phyloP scores from a whole-genome alignment of 2,329 filamentous ascomycete genomes.

The Aspergillus clavatus region DNA sequence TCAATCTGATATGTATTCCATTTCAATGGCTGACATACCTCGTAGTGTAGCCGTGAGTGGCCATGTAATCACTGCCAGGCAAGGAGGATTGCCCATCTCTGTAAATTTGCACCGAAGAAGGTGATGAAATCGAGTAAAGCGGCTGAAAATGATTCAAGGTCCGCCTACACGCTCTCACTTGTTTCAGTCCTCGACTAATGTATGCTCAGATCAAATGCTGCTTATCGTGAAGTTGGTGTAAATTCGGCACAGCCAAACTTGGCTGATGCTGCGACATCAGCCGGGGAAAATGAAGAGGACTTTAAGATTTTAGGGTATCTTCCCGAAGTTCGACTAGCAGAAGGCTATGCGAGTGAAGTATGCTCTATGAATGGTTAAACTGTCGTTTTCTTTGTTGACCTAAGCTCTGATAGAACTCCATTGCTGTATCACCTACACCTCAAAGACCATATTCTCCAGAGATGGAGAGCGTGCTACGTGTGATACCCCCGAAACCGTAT shows the following conservation, averaged over 20 bases:
- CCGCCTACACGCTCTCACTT: background rate
- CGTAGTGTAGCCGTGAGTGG: conserved; percentile 48
- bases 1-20: background rate
- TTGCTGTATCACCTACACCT: conserved; percentile 8
- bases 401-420: background rate
- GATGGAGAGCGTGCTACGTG: conserved; percentile 28
- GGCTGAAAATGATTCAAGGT: conserved; percentile 10
- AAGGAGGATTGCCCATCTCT: conserved; percentile 47
- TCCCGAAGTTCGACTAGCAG: conserved; percentile 2
- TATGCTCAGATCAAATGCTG: background rate
- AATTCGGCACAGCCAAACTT: background rate
- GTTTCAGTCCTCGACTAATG: background rate
- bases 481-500: conserved; percentile 37
- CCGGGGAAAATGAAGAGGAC: conserved; percentile 7
- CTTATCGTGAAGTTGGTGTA: background rate
- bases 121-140: conserved; percentile 6
- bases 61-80: conserved; percentile 49
- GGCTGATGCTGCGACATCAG: background rate
- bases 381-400: background rate
- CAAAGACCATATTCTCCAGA: conserved; percentile 22
- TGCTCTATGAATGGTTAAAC: background rate
- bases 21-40: conserved; percentile 8
- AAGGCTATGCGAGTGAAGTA: conserved; percentile 7
- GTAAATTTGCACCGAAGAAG: conserved; percentile 41
- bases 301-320: conserved; percentile 17